Conservation (phyloP, 371 early-diverging fungal species). For the Entomophthora muscae region DNA sequence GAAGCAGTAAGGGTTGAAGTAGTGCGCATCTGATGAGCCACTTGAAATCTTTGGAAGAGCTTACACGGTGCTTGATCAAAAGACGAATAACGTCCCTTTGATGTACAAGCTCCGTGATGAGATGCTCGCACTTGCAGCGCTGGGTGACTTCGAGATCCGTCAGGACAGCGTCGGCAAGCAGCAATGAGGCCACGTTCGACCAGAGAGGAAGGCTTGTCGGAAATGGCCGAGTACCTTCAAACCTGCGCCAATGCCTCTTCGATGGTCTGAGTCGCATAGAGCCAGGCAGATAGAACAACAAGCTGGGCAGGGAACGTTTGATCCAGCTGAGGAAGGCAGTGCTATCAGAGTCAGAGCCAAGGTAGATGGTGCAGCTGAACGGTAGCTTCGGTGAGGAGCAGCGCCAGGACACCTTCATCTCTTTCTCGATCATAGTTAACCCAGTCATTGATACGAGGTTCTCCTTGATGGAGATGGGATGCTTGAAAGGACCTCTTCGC, state of each 20-base stretch:
- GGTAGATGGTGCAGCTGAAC: slow-evolving; percentile 44
- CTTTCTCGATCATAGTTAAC: slow-evolving; percentile 80
- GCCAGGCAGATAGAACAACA: slow-evolving; percentile 78
- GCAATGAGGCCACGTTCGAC: slow-evolving; percentile 58
- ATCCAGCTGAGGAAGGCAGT: slow-evolving; percentile 67
- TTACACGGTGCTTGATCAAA: slow-evolving; percentile 33
- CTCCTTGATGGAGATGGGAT: slow-evolving; percentile 58
- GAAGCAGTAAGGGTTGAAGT: slow-evolving; percentile 43
- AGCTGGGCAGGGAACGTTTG: slow-evolving; percentile 83
- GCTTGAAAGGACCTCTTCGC: slow-evolving; percentile 75
- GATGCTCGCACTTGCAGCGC: slow-evolving; percentile 89
- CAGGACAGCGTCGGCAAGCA: slow-evolving; percentile 85
- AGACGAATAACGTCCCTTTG: slow-evolving; percentile 85
- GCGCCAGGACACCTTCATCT: slow-evolving; percentile 78
- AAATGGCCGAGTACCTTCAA: slow-evolving; percentile 25
- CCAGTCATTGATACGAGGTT: slow-evolving; percentile 95
- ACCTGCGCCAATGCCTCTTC: slow-evolving; percentile 40
- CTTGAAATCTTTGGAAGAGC: slow-evolving; percentile 56
- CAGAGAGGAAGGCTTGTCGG: slow-evolving; percentile 28
- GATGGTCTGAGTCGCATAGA: slow-evolving; percentile 75
- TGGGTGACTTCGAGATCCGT: slow-evolving; percentile 61
- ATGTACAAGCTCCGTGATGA: slow-evolving; percentile 96
- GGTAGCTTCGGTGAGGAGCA: slow-evolving; percentile 52
- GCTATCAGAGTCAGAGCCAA: slow-evolving; percentile 34
- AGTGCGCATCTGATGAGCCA: slow-evolving; percentile 98